Evolutionary conservation across 2,329 filamentous ascomycete species (phyloP).

Genomic region (Trichoderma citrinoviride): DNA sequence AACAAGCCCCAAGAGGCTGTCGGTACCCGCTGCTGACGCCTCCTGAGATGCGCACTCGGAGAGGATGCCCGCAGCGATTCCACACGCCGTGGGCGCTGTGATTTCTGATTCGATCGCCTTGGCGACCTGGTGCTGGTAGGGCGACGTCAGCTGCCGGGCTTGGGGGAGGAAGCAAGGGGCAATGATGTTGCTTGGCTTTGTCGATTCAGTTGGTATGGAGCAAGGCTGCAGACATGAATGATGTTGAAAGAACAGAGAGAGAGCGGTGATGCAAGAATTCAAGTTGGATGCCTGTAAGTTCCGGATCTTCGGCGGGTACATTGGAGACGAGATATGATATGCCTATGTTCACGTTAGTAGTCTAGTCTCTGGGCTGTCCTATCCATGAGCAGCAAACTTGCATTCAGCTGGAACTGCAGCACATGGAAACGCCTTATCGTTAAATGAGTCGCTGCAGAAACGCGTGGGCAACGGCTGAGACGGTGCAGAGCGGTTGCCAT

Average conservation of each 20-base stretch:
- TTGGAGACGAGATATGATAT: too few species aligned
- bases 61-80: not conserved
- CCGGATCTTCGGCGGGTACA: too few species aligned
- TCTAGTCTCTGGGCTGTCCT: too few species aligned
- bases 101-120: slow-evolving; percentile 17
- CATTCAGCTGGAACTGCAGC: not conserved
- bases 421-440: not conserved
- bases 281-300: too few species aligned
- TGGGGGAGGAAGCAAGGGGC: not conserved
- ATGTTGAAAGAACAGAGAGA: too few species aligned
- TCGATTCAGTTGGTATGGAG: too few species aligned
- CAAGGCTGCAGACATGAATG: too few species aligned
- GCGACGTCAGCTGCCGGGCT: slow-evolving; percentile 20
- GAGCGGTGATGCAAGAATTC: too few species aligned
- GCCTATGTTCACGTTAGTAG: too few species aligned
- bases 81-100: slow-evolving; percentile 2
- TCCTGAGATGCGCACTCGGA: slow-evolving; percentile 17
- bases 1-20: not conserved
- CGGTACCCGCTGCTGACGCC: slow-evolving; percentile 18
- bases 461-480: slow-evolving; percentile 4
- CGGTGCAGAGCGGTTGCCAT: not conserved
- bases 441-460: not conserved
- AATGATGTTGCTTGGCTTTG: too few species aligned
- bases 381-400: not conserved
- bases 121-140: slow-evolving; percentile 13